Conservation (phyloP, 768 basidiomycete species). For the Russula abietina region DNA sequence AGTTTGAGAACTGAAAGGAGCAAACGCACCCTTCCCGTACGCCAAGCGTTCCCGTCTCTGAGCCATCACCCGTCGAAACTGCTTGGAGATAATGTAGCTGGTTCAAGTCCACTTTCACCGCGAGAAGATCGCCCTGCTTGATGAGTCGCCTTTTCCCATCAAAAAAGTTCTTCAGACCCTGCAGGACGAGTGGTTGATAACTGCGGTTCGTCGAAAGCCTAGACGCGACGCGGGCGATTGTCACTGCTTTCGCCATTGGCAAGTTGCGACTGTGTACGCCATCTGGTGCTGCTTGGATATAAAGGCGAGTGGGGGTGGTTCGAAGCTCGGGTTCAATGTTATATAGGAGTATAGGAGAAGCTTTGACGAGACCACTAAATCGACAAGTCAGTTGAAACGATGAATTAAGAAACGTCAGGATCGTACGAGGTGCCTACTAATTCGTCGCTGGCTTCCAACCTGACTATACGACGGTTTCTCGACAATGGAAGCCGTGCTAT, state of each 20-base stretch:
- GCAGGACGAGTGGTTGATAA: slow-evolving; percentile 58
- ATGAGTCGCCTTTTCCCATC: slow-evolving; percentile 47
- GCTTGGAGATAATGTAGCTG: slow-evolving; percentile 25
- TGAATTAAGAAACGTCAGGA: neutral
- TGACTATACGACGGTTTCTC: slow-evolving; percentile 45
- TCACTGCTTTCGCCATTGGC: slow-evolving; percentile 63
- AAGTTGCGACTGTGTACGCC: slow-evolving; percentile 52
- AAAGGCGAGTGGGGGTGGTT: slow-evolving; percentile 28
- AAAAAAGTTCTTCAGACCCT: slow-evolving; percentile 61
- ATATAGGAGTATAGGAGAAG: slow-evolving; percentile 48
- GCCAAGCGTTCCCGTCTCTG: slow-evolving; percentile 5
- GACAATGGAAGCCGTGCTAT: slow-evolving; percentile 33
- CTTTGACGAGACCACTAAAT: slow-evolving; percentile 37
- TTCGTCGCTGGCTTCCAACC: slow-evolving; percentile 49
- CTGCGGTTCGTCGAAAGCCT: slow-evolving; percentile 58
- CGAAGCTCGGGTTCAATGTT: slow-evolving; percentile 40
- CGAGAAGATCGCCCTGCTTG: slow-evolving; percentile 69
- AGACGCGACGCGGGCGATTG: slow-evolving; percentile 76
- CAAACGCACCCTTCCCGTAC: neutral
- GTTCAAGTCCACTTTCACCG: slow-evolving; percentile 56
- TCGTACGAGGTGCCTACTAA: slow-evolving; percentile 36
- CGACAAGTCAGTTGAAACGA: neutral
- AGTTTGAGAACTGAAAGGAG: neutral
- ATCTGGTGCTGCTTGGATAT: slow-evolving; percentile 51
- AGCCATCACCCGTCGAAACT: neutral